phyloP scores from a whole-genome alignment of 345 rosid genomes.

The Euclidium syriacum region DNA sequence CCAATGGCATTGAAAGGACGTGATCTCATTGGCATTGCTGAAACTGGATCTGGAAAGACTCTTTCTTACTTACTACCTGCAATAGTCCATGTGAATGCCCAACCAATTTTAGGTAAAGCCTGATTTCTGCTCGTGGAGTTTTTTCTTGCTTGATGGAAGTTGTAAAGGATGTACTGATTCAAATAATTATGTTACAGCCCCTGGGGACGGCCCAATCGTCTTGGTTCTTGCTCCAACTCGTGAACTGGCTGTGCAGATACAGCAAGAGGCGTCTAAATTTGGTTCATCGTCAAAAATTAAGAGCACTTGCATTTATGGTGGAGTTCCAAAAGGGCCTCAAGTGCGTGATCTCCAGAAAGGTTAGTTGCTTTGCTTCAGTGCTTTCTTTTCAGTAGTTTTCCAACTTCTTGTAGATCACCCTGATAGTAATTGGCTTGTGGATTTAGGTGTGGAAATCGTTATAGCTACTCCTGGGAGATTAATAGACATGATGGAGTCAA shows the following conservation, averaged over 20 bases:
- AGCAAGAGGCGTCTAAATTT: slow-evolving; percentile 93
- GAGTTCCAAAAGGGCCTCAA: slow-evolving; percentile 99
- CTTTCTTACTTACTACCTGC: slow-evolving; percentile 92
- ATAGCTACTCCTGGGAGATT: slow-evolving; percentile 99
- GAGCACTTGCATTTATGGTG: slow-evolving; percentile 93
- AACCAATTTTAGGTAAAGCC: slow-evolving; percentile 73
- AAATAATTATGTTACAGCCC: slow-evolving; percentile 39
- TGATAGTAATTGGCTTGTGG: slow-evolving; percentile 10
- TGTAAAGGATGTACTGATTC: background rate
- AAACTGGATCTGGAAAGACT: slow-evolving; percentile 98
- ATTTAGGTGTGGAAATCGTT: slow-evolving; percentile 86
- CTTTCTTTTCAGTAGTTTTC: background rate
- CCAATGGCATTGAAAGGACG: slow-evolving; percentile 99
- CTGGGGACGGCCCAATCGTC: slow-evolving; percentile 97
- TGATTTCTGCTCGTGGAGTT: background rate
- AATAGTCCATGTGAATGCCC: slow-evolving; percentile 97
- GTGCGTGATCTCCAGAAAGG: slow-evolving; percentile 99
- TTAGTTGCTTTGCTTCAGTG: slow-evolving; percentile 36
- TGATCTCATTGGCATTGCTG: slow-evolving; percentile 96
- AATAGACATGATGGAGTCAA: slow-evolving; percentile 97
- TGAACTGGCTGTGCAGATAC: slow-evolving; percentile 99
- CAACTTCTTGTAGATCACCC: background rate
- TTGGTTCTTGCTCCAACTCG: slow-evolving; percentile 99
- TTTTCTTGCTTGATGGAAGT: background rate
- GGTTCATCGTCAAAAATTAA: slow-evolving; percentile 95